Evolutionary conservation across 176 grass and related monocot species (phyloP).

Genomic region (Melocanna baccifera): DNA sequence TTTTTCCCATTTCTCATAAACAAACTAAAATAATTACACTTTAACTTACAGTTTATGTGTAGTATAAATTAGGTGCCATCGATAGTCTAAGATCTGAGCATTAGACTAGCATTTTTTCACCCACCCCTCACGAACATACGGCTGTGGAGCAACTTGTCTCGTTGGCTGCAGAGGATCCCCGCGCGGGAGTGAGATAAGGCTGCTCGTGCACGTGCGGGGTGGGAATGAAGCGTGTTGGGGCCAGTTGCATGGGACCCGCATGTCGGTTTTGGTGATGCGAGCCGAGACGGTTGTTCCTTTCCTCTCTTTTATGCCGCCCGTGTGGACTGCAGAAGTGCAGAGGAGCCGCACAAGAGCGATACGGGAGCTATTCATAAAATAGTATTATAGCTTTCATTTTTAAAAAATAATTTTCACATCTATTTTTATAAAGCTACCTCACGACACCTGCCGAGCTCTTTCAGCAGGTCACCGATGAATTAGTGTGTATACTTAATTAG

Average conservation of each 20-base stretch:
- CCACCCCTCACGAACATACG: too few relatives aligned
- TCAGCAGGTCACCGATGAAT: too few relatives aligned
- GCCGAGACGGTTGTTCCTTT: background rate
- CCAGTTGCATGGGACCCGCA: background rate
- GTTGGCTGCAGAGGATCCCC: conserved; percentile 23
- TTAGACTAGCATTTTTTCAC: background rate
- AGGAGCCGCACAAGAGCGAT: too few relatives aligned
- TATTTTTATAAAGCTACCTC: too few relatives aligned
- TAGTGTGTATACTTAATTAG: too few relatives aligned
- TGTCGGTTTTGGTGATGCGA: conserved; percentile 33
- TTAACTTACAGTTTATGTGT: background rate
- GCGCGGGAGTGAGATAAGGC: conserved; percentile 11
- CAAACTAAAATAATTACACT: background rate
- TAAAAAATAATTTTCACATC: too few relatives aligned
- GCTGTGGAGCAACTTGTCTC: too few relatives aligned
- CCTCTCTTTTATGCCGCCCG: background rate
- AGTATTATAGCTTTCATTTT: too few relatives aligned
- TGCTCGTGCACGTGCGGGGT: conserved; percentile 48
- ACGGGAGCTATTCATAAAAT: too few relatives aligned
- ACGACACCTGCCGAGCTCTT: too few relatives aligned
- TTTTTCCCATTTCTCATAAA: background rate
- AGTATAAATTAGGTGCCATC: background rate
- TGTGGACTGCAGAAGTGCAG: background rate
- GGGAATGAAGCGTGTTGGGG: conserved; percentile 19
- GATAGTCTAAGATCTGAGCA: background rate